Evolutionary conservation across 163 green algal genomes (phyloP), one percentile per base, ranked within the genome.

Genomic region (Scenedesmus sp.): DNA sequence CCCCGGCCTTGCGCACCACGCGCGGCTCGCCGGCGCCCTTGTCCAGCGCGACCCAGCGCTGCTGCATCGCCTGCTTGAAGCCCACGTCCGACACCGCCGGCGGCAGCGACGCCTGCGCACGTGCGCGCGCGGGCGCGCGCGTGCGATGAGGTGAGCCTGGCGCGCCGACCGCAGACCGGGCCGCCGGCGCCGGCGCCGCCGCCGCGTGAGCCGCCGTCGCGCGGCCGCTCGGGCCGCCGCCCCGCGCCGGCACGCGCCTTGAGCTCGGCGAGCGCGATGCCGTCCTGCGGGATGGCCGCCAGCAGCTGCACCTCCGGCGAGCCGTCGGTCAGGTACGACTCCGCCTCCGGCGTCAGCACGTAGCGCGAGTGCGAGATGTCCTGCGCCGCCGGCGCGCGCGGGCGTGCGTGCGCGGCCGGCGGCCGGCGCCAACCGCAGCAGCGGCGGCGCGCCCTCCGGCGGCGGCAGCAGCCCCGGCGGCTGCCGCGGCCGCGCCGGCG

Each of bases 1-100:
- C 69, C 1, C 87, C 85, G 44, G 87, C 84, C 75, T 88, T 87
- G 28, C 86, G 75, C 50, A 91, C 81, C 4, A 91, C 79, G 5
- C 70, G 56, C 11, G 85, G 78, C 67, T 87, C 77, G 0, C 84
- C 86, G 1, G 47, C 67, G 47, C 72, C 84, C 84, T 98, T 98
- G 78, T 94, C 90, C 26, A 96, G 85, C 17, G 67, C 82, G 14
- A 82, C 74, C 95, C 96, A 99, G 75, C 93, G 92, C 44, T 87
- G 66, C 82, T 97, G 89, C 94, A 99, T 98, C 34, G 93, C 95
- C 84, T 98, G 93, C 82, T 94, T 93, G 85, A 98, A 96, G 14
- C 96, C 96, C 42, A 98, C 80, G n/a, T 96, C 94, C 10, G 85
- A 93, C 24, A 92, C 74, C n/a, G 89, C 91, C 6, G 66, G 75